Percentiles rank a stretch among this genome's conserved stretches.
phyloP scores from a whole-genome alignment of 352 stramenopile genomes.

The Globisporangium spinosum region DNA sequence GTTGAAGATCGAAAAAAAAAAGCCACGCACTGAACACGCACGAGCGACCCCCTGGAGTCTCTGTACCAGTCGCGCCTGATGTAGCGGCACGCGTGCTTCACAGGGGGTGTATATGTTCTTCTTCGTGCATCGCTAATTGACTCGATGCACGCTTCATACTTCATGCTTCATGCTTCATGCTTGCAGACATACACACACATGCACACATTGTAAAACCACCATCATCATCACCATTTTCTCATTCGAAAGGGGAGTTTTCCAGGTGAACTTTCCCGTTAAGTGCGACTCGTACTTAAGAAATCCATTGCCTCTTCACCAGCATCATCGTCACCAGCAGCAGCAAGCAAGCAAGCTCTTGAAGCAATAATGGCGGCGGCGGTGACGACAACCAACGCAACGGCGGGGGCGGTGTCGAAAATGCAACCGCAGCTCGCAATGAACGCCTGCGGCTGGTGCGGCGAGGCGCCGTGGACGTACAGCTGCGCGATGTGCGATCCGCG shows the following conservation, averaged over 20 bases:
- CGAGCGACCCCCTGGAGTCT: background rate
- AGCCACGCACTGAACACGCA: background rate
- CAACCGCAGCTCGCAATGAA: slow-evolving; percentile 9
- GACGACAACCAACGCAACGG: background rate
- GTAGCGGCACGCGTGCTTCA: background rate
- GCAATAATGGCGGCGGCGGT: background rate
- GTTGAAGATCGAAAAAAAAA: background rate
- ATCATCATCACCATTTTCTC: background rate
- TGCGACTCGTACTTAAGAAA: background rate
- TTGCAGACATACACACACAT: background rate
- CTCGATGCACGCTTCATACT: background rate
- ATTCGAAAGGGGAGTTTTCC: background rate
- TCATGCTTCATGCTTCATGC: background rate
- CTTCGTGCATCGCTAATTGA: background rate
- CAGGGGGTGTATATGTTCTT: background rate
- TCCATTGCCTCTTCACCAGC: background rate
- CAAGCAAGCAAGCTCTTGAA: background rate
- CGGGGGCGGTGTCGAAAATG: background rate
- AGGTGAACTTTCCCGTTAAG: background rate
- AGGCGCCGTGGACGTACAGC: slow-evolving; percentile 28
- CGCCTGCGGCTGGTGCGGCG: slow-evolving; percentile 34
- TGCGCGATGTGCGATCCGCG: slow-evolving; percentile 37
- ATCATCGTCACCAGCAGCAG: background rate
- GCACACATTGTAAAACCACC: background rate
- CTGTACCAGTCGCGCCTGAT: background rate